A percentile compares a stretch with the other conserved stretches of the same genome.
Conservation (phyloP, 1,284 basidiomycete species). For the Ganoderma sinense region DNA sequence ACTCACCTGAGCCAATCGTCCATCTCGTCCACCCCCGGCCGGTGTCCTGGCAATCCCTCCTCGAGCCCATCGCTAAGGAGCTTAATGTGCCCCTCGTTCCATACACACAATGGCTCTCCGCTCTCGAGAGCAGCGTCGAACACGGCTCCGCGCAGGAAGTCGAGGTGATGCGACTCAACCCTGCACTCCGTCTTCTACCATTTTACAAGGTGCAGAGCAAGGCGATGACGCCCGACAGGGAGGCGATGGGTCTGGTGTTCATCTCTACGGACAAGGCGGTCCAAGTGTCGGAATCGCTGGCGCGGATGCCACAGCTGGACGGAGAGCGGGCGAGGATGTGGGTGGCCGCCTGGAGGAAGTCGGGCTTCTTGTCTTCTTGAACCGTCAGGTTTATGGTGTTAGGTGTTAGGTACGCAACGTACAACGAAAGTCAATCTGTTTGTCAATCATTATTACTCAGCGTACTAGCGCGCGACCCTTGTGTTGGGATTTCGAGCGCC, state of each 20-base stretch:
- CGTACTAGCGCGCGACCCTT: no score
- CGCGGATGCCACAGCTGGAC: slow-evolving; percentile 17
- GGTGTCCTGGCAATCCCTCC: slow-evolving; percentile 29
- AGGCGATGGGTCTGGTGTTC: slow-evolving; percentile 26
- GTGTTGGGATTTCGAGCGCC: no score
- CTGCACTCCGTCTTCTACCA: slow-evolving; percentile 40
- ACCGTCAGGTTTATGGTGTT: no score
- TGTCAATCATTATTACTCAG: no score
- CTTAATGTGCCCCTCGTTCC: slow-evolving; percentile 34
- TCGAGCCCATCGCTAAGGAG: slow-evolving; percentile 28
- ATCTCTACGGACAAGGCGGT: slow-evolving; percentile 25
- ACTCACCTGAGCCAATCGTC: slow-evolving; percentile 29
- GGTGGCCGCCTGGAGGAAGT: slow-evolving; percentile 25
- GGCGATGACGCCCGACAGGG: slow-evolving; percentile 17
- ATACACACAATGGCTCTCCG: slow-evolving; percentile 32
- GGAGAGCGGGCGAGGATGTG: slow-evolving; percentile 20
- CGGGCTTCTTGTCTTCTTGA: slow-evolving; percentile 14
- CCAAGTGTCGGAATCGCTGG: slow-evolving; percentile 20
- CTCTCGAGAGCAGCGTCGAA: slow-evolving; percentile 24
- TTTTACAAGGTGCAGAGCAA: slow-evolving; percentile 35
- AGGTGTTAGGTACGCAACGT: no score
- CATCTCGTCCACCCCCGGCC: slow-evolving; percentile 41
- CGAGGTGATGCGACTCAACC: slow-evolving; percentile 36
- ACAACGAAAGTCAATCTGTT: no score
- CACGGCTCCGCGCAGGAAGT: slow-evolving; percentile 38